Base-by-base conservation (phyloP, 768 basidiomycete genomes). In the Auricularia auricula-judae region DNA sequence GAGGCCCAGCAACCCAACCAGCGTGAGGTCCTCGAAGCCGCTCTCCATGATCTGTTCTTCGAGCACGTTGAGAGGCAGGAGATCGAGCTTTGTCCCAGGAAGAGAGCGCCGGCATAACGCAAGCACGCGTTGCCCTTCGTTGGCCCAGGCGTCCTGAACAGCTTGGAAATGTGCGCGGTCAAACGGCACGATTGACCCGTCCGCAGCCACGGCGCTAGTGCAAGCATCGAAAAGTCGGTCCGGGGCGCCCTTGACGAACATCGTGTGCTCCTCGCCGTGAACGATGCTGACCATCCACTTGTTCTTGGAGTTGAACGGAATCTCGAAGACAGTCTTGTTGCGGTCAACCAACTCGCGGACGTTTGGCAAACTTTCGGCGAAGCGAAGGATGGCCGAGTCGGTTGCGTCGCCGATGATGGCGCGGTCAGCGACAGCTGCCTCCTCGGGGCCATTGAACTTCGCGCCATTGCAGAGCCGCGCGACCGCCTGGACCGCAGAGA, bases 381-480 rank as follows among this genome's bases (percentile, higher is more conserved):
- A 86, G 7, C 80, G 75, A 16, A 87, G 72, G 12, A 86, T 77
- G 3, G 83, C 86, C 7, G 80, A 79, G 63, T 85, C 83, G 0
- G 82, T 84, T 2, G 82, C 79, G 69, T 84, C 82, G 10, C 79
- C 79, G 62, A 77, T 78, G 70, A 76, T 70, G 62, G 68, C 65
- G 23, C 76, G 76, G 10, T 77, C 75, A 3, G 73, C 72, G 2
- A 77, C 36, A 43, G 73, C 73, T 14, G 65, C 65, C 60, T 61
- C 63, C 21, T 59, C 71, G 16, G 51, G 11, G 33, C 72, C 70
- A 43, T 81, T 81, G 51, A 85, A 85, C 42, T 75, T 74, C 0
- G 84, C 84, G 1, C 79, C 81, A 63, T 85, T 86, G 72, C 85
- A 86, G 8, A 86, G 75, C n/a, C 81, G 77, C 44, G 80, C 74